Base-by-base conservation (phyloP, 169 alveolate genomes). In the Plasmodium sp. region DNA sequence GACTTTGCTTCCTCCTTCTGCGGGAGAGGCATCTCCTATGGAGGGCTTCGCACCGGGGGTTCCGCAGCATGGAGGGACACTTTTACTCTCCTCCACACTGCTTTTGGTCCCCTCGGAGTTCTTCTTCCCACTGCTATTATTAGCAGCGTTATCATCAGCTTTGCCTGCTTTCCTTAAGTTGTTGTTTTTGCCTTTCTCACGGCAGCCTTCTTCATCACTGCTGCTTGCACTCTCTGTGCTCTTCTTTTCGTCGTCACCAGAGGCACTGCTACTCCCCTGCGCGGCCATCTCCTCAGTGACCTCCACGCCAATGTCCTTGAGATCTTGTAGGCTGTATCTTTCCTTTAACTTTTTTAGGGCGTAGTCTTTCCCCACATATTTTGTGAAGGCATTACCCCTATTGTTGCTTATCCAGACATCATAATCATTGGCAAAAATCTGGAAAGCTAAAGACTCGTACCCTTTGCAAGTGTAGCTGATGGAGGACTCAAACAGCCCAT, bases 381-480 rank as follows among this genome's bases (percentile, higher is more conserved):
- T 54, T 22, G 93, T 75, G n/a, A 86, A 86, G 45, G 27, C 43
- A 75, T 75, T 86, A 18, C 93, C 93, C 18, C 93, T 86, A 16
- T 86, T 86, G 43, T 86, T 86, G 81, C 83, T 34, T 2, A 86
- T 33, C 93, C 93, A 86, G 3, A 86, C 81, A 51, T 86, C 93
- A 77, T 86, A 79, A 86, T 86, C 77, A 34, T 86, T 86, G 41
- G 85, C 33, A 2, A 67, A 86, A 4, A 86, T 54, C n/a, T 86
- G 45, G 48, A 86, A 56, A 56, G 93, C 81, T 18, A 86, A n/a
- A 22, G 93, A 86, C 7, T 54, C 48, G 31, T 86, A 86, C 0
- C 93, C 93, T 36, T 41, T 58, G 27, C 86, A 75, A 16, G 56
- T 54, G 31, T 75, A 34, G 56, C 48, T 86, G 10, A 86, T 86